A percentile compares a stretch with the other conserved stretches of the same genome.
These are phyloP conservation scores for Tetrapisispora fleetii DNA, from an alignment of 805 yeast species.

Conservation along the genomic window DNA sequence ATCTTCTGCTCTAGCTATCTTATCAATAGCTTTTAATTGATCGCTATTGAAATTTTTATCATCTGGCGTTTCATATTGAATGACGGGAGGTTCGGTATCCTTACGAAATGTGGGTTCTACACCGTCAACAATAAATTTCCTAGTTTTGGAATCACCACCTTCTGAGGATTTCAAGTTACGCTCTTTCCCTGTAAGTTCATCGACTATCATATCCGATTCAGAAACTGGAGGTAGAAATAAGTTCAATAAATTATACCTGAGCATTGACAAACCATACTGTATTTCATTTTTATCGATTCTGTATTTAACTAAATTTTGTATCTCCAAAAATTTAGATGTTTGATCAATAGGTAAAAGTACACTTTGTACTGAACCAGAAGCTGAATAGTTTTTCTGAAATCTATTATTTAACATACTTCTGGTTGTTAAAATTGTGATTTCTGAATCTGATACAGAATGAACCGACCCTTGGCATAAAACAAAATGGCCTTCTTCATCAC, in stretches of 20 bases:
- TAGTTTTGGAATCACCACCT: slow-evolving; percentile 30
- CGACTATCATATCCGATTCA: slow-evolving; percentile 25
- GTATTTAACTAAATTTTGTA: slow-evolving; percentile 32
- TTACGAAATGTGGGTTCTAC: slow-evolving; percentile 22
- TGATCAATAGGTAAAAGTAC: slow-evolving; percentile 7
- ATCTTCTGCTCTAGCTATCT: slow-evolving; percentile 55
- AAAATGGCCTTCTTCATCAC: slow-evolving; percentile 74
- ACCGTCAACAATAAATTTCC: slow-evolving; percentile 29
- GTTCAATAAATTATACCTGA: slow-evolving; percentile 66
- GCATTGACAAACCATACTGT: slow-evolving; percentile 63
- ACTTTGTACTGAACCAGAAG: slow-evolving; percentile 7
- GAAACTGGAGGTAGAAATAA: slow-evolving; percentile 39
- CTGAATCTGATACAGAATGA: slow-evolving; percentile 32
- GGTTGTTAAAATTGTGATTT: slow-evolving; percentile 41
- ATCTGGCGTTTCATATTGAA: slow-evolving; percentile 12
- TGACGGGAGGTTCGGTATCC: slow-evolving; percentile 7
- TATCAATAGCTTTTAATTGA: slow-evolving; percentile 60
- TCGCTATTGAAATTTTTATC: slow-evolving; percentile 47
- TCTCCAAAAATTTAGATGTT: slow-evolving; percentile 21
- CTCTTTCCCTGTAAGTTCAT: slow-evolving; percentile 9
- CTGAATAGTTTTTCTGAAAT: slow-evolving; percentile 6
- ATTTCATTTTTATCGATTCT: slow-evolving; percentile 76
- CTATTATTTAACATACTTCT: slow-evolving; percentile 40
- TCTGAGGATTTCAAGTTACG: slow-evolving; percentile 18
- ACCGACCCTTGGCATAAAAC: slow-evolving; percentile 60